Percentiles rank a stretch among this genome's conserved stretches.
phyloP scores from a whole-genome alignment of 371 early-diverging fungal species.

The Rhizomucor miehei region DNA sequence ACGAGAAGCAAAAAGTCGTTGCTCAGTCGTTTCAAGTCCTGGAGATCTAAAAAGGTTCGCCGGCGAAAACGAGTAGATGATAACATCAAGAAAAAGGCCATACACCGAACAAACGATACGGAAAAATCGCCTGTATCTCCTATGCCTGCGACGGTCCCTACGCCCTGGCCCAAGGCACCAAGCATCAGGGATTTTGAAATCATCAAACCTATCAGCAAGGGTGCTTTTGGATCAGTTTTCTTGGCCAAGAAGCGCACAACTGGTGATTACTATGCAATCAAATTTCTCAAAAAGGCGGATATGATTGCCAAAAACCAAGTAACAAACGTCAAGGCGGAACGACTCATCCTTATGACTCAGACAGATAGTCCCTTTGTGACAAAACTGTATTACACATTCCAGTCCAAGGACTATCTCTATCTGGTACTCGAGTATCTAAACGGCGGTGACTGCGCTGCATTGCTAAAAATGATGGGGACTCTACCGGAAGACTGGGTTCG shows the following conservation, averaged over 20 bases:
- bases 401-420: conserved; percentile 88
- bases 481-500: conserved; percentile 88
- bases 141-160: conserved; percentile 33
- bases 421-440: conserved; percentile 95
- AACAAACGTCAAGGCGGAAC: conserved; percentile 86
- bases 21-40: conserved; percentile 24
- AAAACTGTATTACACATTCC: conserved; percentile 91
- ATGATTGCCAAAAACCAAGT: conserved; percentile 94
- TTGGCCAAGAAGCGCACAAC: conserved; percentile 84
- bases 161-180: conserved; percentile 51
- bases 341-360: conserved; percentile 82
- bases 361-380: conserved; percentile 93
- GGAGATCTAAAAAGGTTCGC: conserved; percentile 15
- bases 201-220: conserved; percentile 91
- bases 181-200: conserved; percentile 91
- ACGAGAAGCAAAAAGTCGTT: conserved; percentile 18
- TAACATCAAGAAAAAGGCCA: neutral
- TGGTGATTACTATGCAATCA: conserved; percentile 89
- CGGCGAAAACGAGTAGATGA: neutral
- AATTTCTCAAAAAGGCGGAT: conserved; percentile 85
- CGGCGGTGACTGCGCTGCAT: conserved; percentile 95
- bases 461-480: conserved; percentile 81
- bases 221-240: conserved; percentile 90
- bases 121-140: conserved; percentile 47
- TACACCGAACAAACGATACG: neutral